Base-by-base conservation (phyloP, 2,329 filamentous ascomycete genomes). In the Seiridium unicorne region DNA sequence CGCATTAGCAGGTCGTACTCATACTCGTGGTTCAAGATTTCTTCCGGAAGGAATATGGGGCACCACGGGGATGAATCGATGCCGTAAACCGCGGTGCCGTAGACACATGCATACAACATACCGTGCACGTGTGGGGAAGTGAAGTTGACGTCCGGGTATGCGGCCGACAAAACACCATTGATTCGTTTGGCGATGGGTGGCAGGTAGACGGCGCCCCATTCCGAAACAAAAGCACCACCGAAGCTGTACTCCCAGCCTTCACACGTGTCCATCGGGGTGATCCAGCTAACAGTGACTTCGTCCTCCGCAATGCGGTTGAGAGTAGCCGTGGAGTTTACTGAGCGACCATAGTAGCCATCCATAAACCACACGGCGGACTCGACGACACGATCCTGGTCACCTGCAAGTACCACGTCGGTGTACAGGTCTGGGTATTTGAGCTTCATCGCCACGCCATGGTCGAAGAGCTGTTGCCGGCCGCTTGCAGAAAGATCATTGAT, bases 1-100 rank as follows among this genome's bases (percentile, higher is more conserved):
- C 66, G 64, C 66, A 67, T 66, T 35, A 61, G 59, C 9, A 68
- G 60, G 54, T 68, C 66, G 18, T 62, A 65, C 47, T 68, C 66
- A 44, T 68, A 68, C 32, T 68, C 66, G 53, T 63, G 61, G 10
- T 59, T 35, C 8, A 63, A 18, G 49, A 68, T 63, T 42, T 68
- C 66, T 11, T 60, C 59, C 3, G 62, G 62, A 7, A 55, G 46
- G 32, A 68, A 68, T 1, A 66, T 58, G n/a, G 54, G 47, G 18
- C 66, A 67, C 66, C 66, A 68, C 1, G 64, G 64, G 0, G 66
- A 66, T 2, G 61, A 63, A 8, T 56, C 62, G 5, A 63, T 46
- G 10, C 66, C 66, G 38, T 61, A 58, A 4, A 59, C 63, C 2
- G 66, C 62, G 2, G 66, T 68, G 31, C 62, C 66, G 34, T 68